A percentile compares a stretch with the other conserved stretches of the same genome.
Conservation (phyloP, 2,329 filamentous ascomycete species). For the Xylariaceae sp. region DNA sequence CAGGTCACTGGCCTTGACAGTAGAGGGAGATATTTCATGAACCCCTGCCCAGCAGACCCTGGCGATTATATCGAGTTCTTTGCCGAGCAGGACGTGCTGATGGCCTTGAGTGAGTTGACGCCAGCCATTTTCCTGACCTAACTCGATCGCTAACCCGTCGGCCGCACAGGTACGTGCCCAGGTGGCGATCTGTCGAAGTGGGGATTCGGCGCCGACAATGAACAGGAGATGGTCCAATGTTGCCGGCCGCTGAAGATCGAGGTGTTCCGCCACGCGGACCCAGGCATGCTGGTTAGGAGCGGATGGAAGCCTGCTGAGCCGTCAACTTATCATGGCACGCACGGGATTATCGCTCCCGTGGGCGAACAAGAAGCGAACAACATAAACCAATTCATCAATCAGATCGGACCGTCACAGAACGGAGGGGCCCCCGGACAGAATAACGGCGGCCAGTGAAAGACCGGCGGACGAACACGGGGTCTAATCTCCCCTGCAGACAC, state of each 20-base stretch:
- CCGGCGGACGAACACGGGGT: too few species aligned
- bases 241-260: slow-evolving; percentile 70
- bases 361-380: too few species aligned
- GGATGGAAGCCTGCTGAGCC: slow-evolving; percentile 57
- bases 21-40: slow-evolving; percentile 71
- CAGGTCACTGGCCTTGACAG: slow-evolving; percentile 74
- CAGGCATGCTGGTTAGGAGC: slow-evolving; percentile 36
- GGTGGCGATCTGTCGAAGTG: slow-evolving; percentile 76
- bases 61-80: slow-evolving; percentile 68
- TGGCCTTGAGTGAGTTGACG: slow-evolving; percentile 46
- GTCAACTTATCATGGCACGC: slow-evolving; percentile 56
- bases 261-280: slow-evolving; percentile 56
- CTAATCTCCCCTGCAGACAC: too few species aligned
- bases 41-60: slow-evolving; percentile 45
- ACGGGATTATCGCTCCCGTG: slow-evolving; percentile 47
- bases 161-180: slow-evolving; percentile 59
- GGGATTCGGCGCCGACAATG: slow-evolving; percentile 65
- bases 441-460: too few species aligned
- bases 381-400: too few species aligned
- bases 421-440: too few species aligned
- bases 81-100: slow-evolving; percentile 68
- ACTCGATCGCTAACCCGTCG: too few species aligned
- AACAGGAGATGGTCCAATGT: slow-evolving; percentile 60
- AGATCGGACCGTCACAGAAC: too few species aligned
- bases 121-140: too few species aligned